phyloP scores from a whole-genome alignment of 768 basidiomycete species.

The Tremella yokohamensis region DNA sequence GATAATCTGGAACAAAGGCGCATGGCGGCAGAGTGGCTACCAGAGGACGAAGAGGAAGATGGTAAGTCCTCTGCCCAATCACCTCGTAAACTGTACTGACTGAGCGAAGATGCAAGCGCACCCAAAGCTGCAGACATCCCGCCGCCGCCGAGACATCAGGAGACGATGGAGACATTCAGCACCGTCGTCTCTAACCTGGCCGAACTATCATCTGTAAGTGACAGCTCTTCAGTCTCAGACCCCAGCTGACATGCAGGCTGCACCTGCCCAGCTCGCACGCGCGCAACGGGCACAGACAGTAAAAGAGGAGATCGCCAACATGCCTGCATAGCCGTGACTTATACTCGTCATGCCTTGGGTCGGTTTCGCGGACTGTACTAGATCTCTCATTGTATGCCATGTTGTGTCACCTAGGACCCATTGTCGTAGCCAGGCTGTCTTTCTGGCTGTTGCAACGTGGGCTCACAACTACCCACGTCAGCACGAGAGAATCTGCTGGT shows the following conservation, averaged over 20 bases:
- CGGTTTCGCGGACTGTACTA: background rate
- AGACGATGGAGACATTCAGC: slow-evolving; percentile 35
- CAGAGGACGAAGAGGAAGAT: slow-evolving; percentile 31
- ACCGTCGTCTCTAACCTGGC: slow-evolving; percentile 30
- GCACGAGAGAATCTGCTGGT: background rate
- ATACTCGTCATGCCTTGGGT: background rate
- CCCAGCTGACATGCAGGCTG: slow-evolving; percentile 19
- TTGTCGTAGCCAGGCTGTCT: background rate
- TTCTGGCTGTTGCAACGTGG: background rate
- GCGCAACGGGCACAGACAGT: slow-evolving; percentile 43
- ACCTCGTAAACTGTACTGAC: background rate
- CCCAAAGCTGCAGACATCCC: slow-evolving; percentile 14
- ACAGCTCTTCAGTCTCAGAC: background rate
- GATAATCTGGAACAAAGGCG: slow-evolving; percentile 47
- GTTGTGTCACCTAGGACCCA: background rate
- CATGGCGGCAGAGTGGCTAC: slow-evolving; percentile 33
- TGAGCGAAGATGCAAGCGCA: background rate
- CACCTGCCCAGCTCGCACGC: slow-evolving; percentile 32
- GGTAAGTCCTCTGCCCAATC: slow-evolving; percentile 9
- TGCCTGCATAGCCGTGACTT: slow-evolving; percentile 16
- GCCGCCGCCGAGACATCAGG: slow-evolving; percentile 34
- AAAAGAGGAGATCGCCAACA: slow-evolving; percentile 30
- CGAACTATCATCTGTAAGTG: slow-evolving; percentile 29
- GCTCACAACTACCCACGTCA: background rate
- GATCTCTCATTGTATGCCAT: background rate